Evolutionary conservation across 805 yeast genomes (phyloP), one percentile per base, ranked within the genome.

Genomic region (Lipomyces spencermartinsiae): DNA sequence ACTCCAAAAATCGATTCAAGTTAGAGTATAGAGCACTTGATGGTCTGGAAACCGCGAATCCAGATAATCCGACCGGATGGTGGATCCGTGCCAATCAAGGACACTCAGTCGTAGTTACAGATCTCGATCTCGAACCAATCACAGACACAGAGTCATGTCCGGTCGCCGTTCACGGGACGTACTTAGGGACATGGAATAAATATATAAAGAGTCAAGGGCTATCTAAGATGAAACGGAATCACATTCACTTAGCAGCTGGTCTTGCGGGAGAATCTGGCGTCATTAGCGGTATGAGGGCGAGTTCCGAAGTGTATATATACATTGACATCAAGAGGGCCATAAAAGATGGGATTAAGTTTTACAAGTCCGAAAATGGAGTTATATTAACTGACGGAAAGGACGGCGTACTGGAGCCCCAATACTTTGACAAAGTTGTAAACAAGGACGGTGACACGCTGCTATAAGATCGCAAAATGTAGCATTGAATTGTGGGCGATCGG

Each of bases 1-100:
- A 93, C 74, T 87, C 84, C 63, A 94, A 94, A 78, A 83, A 88
- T 73, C 78, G 99, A 64, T 94, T 88, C 78, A 83, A 83, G 46
- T 68, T 93, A 12, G 80, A 77, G 59, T 78, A 76, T 5, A 79
- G 73, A 4, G 78, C 76, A 12, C 49, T 3, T 43, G 49, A 43
- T n/a, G 49, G 25, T 43, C 49, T 16, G n/a, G 74, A 66, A 4
- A 61, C 69, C 12, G 10, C 29, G 14, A 9, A 49, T 46, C 29
- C 56, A n/a, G 49, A 31, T 22, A 51, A 46, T 54, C 63, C 55
- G 8, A n/a, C 25, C 5, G 63, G 62, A 10, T 72, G 75, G 74
- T 69, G 59, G 46, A 86, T 94, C n/a, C 86, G 98, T 76, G 98
- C 99, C 2, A 89, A 89, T 62, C 99, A 95, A 78, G 99, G 99